phyloP scores from a whole-genome alignment of 306 rosid species.

The Dicorynia guianensis region DNA sequence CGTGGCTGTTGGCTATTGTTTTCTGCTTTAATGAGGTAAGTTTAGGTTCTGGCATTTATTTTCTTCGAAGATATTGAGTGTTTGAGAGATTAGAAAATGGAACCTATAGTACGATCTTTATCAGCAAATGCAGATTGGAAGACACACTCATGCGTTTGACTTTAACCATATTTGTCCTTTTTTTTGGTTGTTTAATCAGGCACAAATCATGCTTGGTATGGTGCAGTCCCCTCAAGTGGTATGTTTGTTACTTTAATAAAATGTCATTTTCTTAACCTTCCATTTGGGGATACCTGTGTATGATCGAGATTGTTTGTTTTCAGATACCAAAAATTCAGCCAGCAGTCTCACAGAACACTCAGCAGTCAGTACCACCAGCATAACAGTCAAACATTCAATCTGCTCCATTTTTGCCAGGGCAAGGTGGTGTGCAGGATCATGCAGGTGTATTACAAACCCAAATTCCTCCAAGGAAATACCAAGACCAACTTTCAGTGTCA shows the following conservation, averaged over 20 bases:
- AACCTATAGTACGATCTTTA: too few relatives aligned
- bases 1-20: background rate
- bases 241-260: conserved; percentile 36
- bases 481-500: conserved; percentile 63
- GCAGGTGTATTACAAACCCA: conserved; percentile 66
- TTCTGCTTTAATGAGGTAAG: background rate
- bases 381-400: conserved; percentile 65
- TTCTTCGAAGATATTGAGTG: background rate
- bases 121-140: too few relatives aligned
- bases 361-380: conserved; percentile 60
- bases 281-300: background rate
- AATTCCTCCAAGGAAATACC: conserved; percentile 69
- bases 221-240: conserved; percentile 88
- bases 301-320: conserved; percentile 41
- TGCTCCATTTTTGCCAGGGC: conserved; percentile 59
- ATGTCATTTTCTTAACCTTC: conserved; percentile 30
- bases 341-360: conserved; percentile 58
- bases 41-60: background rate
- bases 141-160: conserved; percentile 21
- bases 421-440: conserved; percentile 69
- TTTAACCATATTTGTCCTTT: conserved; percentile 31
- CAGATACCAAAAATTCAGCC: conserved; percentile 84
- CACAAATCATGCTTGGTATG: conserved; percentile 99
- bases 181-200: conserved; percentile 58
- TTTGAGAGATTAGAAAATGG: background rate